Base-by-base conservation (phyloP, 129 eudicot species). In the Deinandra increscens region DNA sequence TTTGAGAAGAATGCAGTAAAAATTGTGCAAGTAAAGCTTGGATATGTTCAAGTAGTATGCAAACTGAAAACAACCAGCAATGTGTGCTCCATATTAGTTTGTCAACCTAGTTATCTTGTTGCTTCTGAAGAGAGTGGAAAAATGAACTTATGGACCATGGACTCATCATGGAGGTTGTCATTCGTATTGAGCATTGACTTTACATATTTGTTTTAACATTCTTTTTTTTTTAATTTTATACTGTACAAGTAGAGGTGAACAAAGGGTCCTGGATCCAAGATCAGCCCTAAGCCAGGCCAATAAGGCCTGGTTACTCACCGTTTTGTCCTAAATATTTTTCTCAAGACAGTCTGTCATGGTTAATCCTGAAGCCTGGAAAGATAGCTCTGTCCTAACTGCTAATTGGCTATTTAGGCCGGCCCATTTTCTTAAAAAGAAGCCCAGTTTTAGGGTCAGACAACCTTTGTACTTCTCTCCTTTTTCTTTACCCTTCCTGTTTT, bases 111-210 rank as follows among this genome's bases (percentile, higher is more conserved):
- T 73, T 76, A 72, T 73, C 84, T 93, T 73, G 71, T 93, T 73
- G 99, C 84, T 53, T 77, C 87, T 71, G 99, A 86, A 77, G 92
- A 83, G 75, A 81, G 81, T 83, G 96, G 90, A 68, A 87, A 71
- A 78, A 63, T 93, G 67, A 80, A 89, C 83, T 75, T 93, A 59
- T 93, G 99, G 99, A 73, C 81, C 67, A 93, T 93, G 99, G 85
- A 87, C 83, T 76, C 97, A 76, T 69, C 73, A 49, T 93, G 99
- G 99, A 93, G 95, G 98, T 93, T 66, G 71, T 65, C 39, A 26
- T 49, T 36, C 7, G 15, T 49, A 46, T 61, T 60, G 51, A 73
- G n/a, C 63, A 50, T 62, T n/a, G n/a, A n/a, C 41, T 33, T 62
- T 62, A 48, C 61, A 34, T 48, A 10, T 60, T 44, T 58, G 45